Evolutionary conservation across 345 rosid species (phyloP).

Genomic region (Euclidium syriacum): DNA sequence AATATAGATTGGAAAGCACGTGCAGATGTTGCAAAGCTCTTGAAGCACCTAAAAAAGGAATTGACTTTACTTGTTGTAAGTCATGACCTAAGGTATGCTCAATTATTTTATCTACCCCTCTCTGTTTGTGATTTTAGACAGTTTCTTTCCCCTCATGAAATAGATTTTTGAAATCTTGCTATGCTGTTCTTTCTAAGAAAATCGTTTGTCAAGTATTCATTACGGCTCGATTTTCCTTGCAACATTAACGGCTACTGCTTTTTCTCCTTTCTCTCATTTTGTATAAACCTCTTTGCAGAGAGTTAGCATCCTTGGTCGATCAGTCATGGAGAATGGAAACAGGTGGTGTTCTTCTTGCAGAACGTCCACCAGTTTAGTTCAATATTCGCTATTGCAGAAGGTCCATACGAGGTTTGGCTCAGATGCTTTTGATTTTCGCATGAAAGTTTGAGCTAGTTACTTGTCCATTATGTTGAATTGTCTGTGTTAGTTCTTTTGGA

Average conservation of each 20-base stretch:
- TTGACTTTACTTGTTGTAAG: conserved; percentile 82
- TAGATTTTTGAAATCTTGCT: not conserved
- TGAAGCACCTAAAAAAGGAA: conserved; percentile 80
- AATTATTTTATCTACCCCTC: conserved; percentile 5
- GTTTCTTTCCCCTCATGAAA: not conserved
- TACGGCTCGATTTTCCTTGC: not conserved
- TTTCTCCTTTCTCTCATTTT: not conserved
- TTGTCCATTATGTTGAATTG: not conserved
- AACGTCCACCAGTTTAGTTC: conserved; percentile 40
- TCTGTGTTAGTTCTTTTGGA: conserved; percentile 7
- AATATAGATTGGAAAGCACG: conserved; percentile 88
- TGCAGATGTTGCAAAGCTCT: conserved; percentile 83
- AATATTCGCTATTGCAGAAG: conserved; percentile 7
- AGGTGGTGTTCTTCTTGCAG: conserved; percentile 71
- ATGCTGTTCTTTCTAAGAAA: not conserved
- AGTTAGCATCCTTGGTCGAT: conserved; percentile 68
- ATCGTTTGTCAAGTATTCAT: not conserved
- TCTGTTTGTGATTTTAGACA: conserved; percentile 8
- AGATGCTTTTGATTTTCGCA: conserved; percentile 3
- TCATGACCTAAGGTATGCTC: conserved; percentile 82
- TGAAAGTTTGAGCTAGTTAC: conserved; percentile 1
- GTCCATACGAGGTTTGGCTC: conserved; percentile 31
- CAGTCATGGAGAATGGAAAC: conserved; percentile 90
- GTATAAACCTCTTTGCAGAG: conserved; percentile 40
- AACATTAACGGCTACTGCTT: not conserved